Evolutionary conservation across 768 basidiomycete species (phyloP).

Genomic region (Gloeopeniophorella convolvens): DNA sequence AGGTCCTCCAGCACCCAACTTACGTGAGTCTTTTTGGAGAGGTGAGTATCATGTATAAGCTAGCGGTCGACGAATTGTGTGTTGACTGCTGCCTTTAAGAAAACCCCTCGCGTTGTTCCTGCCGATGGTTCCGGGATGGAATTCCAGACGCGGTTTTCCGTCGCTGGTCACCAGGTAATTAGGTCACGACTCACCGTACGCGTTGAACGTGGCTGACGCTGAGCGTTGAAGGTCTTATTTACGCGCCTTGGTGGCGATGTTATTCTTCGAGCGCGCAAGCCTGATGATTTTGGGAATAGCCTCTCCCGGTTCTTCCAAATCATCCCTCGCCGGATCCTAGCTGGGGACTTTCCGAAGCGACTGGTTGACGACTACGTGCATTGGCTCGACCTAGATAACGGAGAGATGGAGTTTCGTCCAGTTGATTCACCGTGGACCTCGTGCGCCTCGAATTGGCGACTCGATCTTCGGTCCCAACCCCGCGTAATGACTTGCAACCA

Average conservation of each 20-base stretch:
- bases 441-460: slow-evolving; percentile 27
- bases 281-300: too few species aligned
- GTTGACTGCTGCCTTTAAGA: background rate
- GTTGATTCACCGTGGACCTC: slow-evolving; percentile 26
- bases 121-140: slow-evolving; percentile 2
- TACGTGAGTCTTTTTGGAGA: background rate
- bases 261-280: background rate
- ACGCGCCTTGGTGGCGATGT: background rate
- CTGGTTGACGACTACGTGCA: slow-evolving; percentile 30
- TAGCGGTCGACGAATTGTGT: background rate
- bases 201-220: background rate
- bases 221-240: background rate
- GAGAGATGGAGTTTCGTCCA: slow-evolving; percentile 30
- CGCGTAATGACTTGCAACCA: background rate
- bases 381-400: slow-evolving; percentile 29
- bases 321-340: slow-evolving; percentile 28
- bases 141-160: background rate
- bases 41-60: background rate
- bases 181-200: background rate
- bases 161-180: slow-evolving; percentile 1
- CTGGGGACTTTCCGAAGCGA: slow-evolving; percentile 26
- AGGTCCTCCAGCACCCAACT: background rate
- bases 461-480: background rate
- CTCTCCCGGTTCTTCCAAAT: slow-evolving; percentile 23
- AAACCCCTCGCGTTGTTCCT: background rate